phyloP scores from a whole-genome alignment of 306 rosid species.

The Vigna unguiculata region DNA sequence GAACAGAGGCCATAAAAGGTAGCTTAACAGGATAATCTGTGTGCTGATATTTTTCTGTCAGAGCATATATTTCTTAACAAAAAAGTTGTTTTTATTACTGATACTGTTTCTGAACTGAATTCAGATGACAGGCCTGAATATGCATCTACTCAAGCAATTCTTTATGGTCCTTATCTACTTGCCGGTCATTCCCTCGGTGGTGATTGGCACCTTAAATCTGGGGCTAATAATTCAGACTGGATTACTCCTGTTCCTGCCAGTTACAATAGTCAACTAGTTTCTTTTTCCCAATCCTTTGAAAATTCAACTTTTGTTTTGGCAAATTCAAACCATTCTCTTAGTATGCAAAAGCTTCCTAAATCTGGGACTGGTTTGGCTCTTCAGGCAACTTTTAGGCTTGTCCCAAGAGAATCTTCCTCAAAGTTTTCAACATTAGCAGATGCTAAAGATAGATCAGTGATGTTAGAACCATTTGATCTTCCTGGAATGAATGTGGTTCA shows the following conservation, averaged over 20 bases:
- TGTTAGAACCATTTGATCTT: slow-evolving; percentile 71
- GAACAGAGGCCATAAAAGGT: slow-evolving; percentile 84
- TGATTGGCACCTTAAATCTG: slow-evolving; percentile 63
- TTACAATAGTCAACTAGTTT: slow-evolving; percentile 59
- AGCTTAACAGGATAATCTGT: slow-evolving; percentile 19
- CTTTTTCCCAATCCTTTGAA: slow-evolving; percentile 55
- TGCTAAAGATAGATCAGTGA: slow-evolving; percentile 49
- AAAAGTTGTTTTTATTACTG: slow-evolving; percentile 10
- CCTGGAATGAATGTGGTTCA: slow-evolving; percentile 75
- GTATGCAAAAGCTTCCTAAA: slow-evolving; percentile 57
- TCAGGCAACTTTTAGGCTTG: slow-evolving; percentile 79
- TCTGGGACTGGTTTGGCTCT: slow-evolving; percentile 58
- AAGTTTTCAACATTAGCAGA: slow-evolving; percentile 17
- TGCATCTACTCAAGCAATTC: slow-evolving; percentile 76
- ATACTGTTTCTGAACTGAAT: slow-evolving; percentile 44
- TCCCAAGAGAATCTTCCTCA: slow-evolving; percentile 46
- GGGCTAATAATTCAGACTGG: slow-evolving; percentile 56
- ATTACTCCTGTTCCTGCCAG: slow-evolving; percentile 69
- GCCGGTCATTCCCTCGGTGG: slow-evolving; percentile 64
- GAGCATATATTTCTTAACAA: background rate
- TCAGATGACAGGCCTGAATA: slow-evolving; percentile 81
- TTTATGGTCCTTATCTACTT: slow-evolving; percentile 83
- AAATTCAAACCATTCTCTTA: slow-evolving; percentile 60
- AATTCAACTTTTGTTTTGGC: slow-evolving; percentile 58
- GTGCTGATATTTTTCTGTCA: slow-evolving; percentile 10